Conservation (phyloP, 495 filamentous ascomycete species). For the Hypoxylon crocopeplum region DNA sequence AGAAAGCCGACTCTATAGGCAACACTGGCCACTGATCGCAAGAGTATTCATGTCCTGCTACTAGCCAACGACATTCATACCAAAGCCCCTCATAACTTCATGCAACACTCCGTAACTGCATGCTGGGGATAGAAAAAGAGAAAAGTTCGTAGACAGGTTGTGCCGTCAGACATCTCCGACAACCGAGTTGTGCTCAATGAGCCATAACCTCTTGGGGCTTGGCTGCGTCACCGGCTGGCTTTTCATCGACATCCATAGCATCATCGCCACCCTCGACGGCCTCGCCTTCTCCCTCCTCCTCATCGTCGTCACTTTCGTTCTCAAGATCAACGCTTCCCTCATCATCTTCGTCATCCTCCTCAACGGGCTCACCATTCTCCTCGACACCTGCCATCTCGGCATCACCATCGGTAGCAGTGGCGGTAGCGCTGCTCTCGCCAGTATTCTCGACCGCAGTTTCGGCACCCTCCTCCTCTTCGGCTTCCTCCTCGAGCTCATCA, state of each 20-base stretch:
- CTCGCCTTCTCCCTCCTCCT: constrained; percentile 83
- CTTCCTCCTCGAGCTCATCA: constrained; percentile 78
- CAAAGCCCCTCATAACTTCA: constrained; percentile 34
- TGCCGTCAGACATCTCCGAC: too few species aligned
- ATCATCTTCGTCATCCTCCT: constrained; percentile 80
- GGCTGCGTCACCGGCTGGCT: constrained; percentile 36
- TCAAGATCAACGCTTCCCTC: constrained; percentile 96
- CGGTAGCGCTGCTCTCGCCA: constrained; percentile 50
- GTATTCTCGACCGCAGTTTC: constrained; percentile 49
- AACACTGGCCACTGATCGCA: constrained; percentile 1
- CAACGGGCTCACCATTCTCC: constrained; percentile 52
- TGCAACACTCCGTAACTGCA: constrained; percentile 7
- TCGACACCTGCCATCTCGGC: constrained; percentile 85
- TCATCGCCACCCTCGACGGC: constrained; percentile 72
- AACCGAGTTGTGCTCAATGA: constrained; percentile 6
- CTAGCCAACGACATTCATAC: constrained; percentile 25
- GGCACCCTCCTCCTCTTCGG: constrained; percentile 58
- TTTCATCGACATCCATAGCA: constrained; percentile 81
- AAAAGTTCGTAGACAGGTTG: too few species aligned
- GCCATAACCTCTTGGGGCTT: constrained; percentile 29
- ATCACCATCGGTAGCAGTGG: constrained; percentile 65
- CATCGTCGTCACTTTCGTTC: constrained; percentile 82
- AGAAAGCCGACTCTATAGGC: constrained; percentile 7
- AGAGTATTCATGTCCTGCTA: constrained; percentile 13
- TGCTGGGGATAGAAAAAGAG: too few species aligned